Conservation (phyloP, 2,329 filamentous ascomycete species). For the Stachybotrys chartarum region DNA sequence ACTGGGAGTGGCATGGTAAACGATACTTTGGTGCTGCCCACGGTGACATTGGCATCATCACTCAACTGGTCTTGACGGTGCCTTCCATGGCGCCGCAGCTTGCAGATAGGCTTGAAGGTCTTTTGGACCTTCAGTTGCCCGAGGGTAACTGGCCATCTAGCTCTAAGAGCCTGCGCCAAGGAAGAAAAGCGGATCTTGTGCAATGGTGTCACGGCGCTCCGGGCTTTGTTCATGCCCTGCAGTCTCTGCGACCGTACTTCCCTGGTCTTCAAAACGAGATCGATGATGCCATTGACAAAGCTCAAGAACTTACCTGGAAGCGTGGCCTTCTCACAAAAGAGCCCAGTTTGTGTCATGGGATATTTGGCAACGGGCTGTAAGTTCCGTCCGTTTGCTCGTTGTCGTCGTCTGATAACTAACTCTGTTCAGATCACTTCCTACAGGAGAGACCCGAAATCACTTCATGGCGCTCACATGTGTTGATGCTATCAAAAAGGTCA, state of each 20-base stretch:
- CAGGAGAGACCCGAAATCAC: constrained; percentile 35
- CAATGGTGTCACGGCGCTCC: constrained; percentile 64
- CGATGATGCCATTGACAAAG: constrained; percentile 42
- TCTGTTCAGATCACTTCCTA: constrained; percentile 20
- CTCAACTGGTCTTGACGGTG: constrained; percentile 57
- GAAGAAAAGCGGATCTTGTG: constrained; percentile 38
- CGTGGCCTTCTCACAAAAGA: constrained; percentile 56
- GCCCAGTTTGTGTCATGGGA: constrained; percentile 59
- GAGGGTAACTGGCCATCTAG: constrained; percentile 59
- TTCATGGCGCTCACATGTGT: constrained; percentile 52
- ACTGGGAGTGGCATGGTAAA: constrained; percentile 59
- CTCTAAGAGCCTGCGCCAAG: constrained; percentile 32
- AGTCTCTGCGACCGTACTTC: constrained; percentile 49
- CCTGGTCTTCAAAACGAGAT: constrained; percentile 46
- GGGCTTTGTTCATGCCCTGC: constrained; percentile 52
- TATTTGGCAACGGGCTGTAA: constrained; percentile 56
- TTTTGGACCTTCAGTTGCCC: constrained; percentile 53
- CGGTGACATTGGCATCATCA: constrained; percentile 62
- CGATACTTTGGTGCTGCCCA: constrained; percentile 60
- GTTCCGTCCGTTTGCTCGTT: constrained; percentile 28
- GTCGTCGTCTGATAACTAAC: constrained; percentile 23
- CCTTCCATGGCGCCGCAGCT: constrained; percentile 47
- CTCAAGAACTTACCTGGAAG: constrained; percentile 45
- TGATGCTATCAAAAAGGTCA: constrained; percentile 42
- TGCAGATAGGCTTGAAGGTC: constrained; percentile 40